Base-by-base conservation (phyloP, 108 stramenopile species). In the Parietichytrium sp. region DNA sequence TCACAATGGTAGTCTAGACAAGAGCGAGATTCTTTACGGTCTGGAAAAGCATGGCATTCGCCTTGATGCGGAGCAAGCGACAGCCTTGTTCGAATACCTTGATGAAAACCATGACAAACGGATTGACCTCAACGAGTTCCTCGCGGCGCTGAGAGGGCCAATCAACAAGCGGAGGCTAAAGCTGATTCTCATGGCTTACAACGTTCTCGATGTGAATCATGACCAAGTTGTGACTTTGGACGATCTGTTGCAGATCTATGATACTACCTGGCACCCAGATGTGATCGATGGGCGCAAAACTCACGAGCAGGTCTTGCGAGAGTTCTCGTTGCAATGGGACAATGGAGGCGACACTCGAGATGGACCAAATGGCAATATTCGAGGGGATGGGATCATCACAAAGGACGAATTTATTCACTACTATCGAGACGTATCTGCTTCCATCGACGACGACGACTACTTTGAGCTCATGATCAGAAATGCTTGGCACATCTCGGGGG, bases 381-480 rank as follows among this genome's bases (percentile, higher is more conserved):
- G 53, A 0, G 79, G 82, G 20, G 90, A 91, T 50, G 89, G 89
- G 33, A 85, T 84, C 55, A 87, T 91, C 45, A 89, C 87, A 0
- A 79, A 82, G 3, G 52, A 82, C 18, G 90, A 91, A 80, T 91
- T 89, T 83, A 33, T 29, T 38, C 72, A 86, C 29, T 91, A 91
- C 84, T 91, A 91, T 79, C 23, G 55, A 13, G 87, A 89, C 82
- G 53, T 91, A 4, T 86, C 85, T 23, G 84, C 87, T 6, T 82
- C 81, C 47, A 88, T 91, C 26, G 86, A 89, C 23, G 61, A 84
- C 29, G 90, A 91, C 47, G 90, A 89, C 20, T 89, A 91, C 55
- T 91, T 91, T 50, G 90, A 89, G 86, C 87, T 89, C 45, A 89
- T 91, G 89, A 88, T 91, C 52, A 72, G 90, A 47, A 88, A 88